phyloP scores from a whole-genome alignment of 129 eudicot genomes.

The Calendula officinalis region DNA sequence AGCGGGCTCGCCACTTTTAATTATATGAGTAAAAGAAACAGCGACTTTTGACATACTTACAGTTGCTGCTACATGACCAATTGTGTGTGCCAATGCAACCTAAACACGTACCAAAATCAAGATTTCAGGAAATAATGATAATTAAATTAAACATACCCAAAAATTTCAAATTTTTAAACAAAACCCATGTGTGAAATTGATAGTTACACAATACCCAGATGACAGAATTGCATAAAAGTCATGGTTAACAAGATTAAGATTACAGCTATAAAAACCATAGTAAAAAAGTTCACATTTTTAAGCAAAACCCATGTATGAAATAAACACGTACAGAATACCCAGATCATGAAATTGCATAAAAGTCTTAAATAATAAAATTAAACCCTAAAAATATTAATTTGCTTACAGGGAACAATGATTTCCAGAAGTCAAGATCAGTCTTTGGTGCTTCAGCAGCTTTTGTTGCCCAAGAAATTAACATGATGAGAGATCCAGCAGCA shows the following conservation, averaged over 20 bases:
- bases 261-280: no score
- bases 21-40: slow-evolving; percentile 61
- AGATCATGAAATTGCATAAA: not conserved
- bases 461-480: slow-evolving; percentile 59
- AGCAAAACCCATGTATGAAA: not conserved
- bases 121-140: not conserved
- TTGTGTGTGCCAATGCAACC: slow-evolving; percentile 68
- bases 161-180: not conserved
- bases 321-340: not conserved
- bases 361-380: not conserved
- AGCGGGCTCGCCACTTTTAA: slow-evolving; percentile 62
- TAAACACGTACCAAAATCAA: slow-evolving; percentile 1
- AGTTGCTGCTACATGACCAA: slow-evolving; percentile 70
- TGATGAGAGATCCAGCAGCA: slow-evolving; percentile 63
- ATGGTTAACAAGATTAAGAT: no score
- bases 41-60: slow-evolving; percentile 69
- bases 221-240: not conserved
- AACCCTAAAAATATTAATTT: not conserved
- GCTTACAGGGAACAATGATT: slow-evolving; percentile 55
- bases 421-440: slow-evolving; percentile 62
- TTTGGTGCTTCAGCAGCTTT: slow-evolving; percentile 54
- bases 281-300: no score
- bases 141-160: no score
- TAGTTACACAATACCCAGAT: slow-evolving; percentile 20
- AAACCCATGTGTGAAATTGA: not conserved